Evolutionary conservation across 768 basidiomycete genomes (phyloP).

Genomic region (Boletus eberwhitei): DNA sequence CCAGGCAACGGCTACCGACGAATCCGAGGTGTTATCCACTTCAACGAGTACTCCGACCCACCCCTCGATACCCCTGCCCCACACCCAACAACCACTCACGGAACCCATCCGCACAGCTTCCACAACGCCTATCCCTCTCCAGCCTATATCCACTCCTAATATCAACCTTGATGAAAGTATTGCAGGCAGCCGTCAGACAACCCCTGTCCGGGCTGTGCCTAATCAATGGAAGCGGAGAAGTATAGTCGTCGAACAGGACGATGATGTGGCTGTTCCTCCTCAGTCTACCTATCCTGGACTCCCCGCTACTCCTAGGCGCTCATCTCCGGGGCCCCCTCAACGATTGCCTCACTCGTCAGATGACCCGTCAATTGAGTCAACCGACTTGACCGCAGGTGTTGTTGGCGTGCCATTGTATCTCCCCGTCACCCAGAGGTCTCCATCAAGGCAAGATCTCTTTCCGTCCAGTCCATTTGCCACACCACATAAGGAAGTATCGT

Average conservation of each 20-base stretch:
- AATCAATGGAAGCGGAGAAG: conserved; percentile 54
- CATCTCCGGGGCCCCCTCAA: conserved; percentile 28
- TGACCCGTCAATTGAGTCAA: conserved; percentile 45
- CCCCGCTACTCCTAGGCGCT: conserved; percentile 42
- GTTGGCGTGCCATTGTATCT: conserved; percentile 50
- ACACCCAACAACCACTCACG: conserved; percentile 30
- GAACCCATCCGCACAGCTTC: conserved; percentile 27
- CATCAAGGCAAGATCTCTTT: conserved; percentile 57
- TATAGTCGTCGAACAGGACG: conserved; percentile 68
- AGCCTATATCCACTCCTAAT: conserved; percentile 25
- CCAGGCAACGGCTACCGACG: conserved; percentile 43
- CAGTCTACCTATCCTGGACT: conserved; percentile 37
- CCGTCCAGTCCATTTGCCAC: conserved; percentile 71
- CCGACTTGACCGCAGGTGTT: conserved; percentile 41
- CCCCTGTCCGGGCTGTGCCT: conserved; percentile 33
- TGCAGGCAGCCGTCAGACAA: conserved; percentile 31
- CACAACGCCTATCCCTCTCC: conserved; percentile 29
- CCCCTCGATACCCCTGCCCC: conserved; percentile 49
- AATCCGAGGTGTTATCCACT: conserved; percentile 38
- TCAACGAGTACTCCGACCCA: conserved; percentile 61
- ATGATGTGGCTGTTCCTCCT: conserved; percentile 48
- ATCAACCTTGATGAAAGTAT: conserved; percentile 30
- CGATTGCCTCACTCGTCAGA: conserved; percentile 52
- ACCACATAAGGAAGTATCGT: conserved; percentile 60
- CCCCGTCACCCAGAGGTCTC: conserved; percentile 39